Conservation (phyloP, 1,284 basidiomycete species). For the Polyporus tsugae region DNA sequence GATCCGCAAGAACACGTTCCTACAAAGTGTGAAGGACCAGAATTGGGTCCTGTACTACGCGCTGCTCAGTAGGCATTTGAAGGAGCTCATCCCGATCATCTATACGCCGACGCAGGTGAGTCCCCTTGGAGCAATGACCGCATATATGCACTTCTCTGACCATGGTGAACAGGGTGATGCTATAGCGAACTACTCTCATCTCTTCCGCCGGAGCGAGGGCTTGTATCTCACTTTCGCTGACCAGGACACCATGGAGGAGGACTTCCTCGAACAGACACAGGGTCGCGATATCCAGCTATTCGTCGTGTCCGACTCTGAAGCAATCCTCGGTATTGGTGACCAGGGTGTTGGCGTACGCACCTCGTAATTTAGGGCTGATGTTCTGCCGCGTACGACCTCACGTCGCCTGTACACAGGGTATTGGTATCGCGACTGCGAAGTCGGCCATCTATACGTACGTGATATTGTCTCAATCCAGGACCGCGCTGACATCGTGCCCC, state of each 20-base stretch:
- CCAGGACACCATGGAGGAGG: conserved; percentile 77
- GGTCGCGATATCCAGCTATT: conserved; percentile 74
- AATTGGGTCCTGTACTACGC: conserved; percentile 82
- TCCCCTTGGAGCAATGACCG: background rate
- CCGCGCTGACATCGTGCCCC: background rate
- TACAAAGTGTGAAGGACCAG: conserved; percentile 78
- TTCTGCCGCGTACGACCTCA: background rate
- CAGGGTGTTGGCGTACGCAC: conserved; percentile 71
- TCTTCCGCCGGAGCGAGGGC: conserved; percentile 80
- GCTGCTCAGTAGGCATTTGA: conserved; percentile 70
- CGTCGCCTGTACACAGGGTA: conserved; percentile 45
- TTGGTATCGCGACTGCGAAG: conserved; percentile 85
- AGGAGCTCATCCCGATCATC: conserved; percentile 81
- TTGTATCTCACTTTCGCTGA: conserved; percentile 74
- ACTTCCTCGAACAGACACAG: conserved; percentile 70
- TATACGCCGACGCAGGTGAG: conserved; percentile 76
- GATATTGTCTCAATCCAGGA: background rate
- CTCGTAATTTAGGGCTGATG: conserved; percentile 2
- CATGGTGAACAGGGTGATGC: conserved; percentile 66
- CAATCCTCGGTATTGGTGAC: conserved; percentile 85
- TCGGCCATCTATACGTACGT: conserved; percentile 82
- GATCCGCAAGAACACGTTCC: conserved; percentile 74
- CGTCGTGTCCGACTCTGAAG: conserved; percentile 85
- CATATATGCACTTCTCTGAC: conserved; percentile 1
- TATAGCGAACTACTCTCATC: conserved; percentile 82